Conservation (phyloP, 192 early-diverging fungal species). For the Martensiomyces pterosporus region DNA sequence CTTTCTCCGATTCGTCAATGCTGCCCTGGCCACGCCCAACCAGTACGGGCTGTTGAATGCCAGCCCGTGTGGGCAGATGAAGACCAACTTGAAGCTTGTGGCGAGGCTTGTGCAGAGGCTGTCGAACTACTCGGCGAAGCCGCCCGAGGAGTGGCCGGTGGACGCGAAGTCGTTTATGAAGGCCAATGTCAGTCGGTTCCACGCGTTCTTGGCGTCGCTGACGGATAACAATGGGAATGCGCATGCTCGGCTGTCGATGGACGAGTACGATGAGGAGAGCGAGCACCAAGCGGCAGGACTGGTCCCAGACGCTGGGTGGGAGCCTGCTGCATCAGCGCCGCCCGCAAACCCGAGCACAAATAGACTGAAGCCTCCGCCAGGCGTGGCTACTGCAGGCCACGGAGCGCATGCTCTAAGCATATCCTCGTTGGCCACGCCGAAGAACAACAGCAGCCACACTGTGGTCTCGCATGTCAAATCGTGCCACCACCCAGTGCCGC, state of each 20-base stretch:
- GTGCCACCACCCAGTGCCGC: no score
- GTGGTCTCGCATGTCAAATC: no score
- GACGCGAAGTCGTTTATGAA: slow-evolving; percentile 37
- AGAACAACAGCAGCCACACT: no score
- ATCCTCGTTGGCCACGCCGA: no score
- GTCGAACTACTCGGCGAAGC: slow-evolving; percentile 39
- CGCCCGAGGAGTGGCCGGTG: slow-evolving; percentile 34
- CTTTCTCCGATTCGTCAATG: slow-evolving; percentile 45
- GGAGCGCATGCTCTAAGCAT: no score
- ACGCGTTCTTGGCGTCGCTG: slow-evolving; percentile 27
- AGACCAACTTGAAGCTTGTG: slow-evolving; percentile 37
- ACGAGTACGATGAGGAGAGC: no score
- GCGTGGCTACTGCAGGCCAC: no score
- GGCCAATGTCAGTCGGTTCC: slow-evolving; percentile 20
- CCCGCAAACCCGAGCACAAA: no score
- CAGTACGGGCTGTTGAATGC: slow-evolving; percentile 34
- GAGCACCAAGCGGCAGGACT: background rate
- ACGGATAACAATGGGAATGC: no score
- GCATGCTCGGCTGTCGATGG: background rate
- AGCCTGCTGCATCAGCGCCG: no score
- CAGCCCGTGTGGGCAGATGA: slow-evolving; percentile 12
- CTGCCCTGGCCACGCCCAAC: slow-evolving; percentile 33
- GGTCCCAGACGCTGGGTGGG: no score
- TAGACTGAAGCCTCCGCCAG: no score
- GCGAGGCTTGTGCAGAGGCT: slow-evolving; percentile 41